A percentile compares a stretch with the other conserved stretches of the same genome.
Evolutionary conservation across 2,329 filamentous ascomycete genomes (phyloP).

Genomic region (Pezicula carpinea): DNA sequence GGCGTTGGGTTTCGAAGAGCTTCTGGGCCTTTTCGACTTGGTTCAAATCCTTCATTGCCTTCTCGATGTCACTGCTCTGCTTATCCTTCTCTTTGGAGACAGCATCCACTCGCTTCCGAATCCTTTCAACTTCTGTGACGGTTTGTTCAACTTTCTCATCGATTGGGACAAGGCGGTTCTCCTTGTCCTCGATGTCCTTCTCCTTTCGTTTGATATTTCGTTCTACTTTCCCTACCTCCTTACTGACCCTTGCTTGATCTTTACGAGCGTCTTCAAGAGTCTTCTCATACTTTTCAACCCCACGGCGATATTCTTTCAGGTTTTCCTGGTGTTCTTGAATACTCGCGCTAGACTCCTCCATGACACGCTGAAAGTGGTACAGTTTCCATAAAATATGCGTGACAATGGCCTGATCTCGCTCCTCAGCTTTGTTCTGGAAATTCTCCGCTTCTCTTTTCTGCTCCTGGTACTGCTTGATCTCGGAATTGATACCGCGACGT

Average conservation of each 20-base stretch:
- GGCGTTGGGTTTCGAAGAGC: slow-evolving; percentile 84
- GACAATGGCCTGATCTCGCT: slow-evolving; percentile 86
- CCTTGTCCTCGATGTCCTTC: slow-evolving; percentile 79
- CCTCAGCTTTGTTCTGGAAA: slow-evolving; percentile 84
- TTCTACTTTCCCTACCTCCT: slow-evolving; percentile 77
- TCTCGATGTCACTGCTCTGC: slow-evolving; percentile 63
- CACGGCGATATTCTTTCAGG: slow-evolving; percentile 84
- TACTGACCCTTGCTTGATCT: slow-evolving; percentile 73
- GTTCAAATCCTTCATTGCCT: slow-evolving; percentile 74
- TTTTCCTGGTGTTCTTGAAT: slow-evolving; percentile 95
- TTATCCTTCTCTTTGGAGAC: slow-evolving; percentile 73
- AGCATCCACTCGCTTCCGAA: slow-evolving; percentile 62
- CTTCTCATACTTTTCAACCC: slow-evolving; percentile 78
- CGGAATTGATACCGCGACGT: slow-evolving; percentile 90
- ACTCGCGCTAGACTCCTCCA: slow-evolving; percentile 84
- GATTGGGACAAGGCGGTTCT: slow-evolving; percentile 81
- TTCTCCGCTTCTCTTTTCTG: slow-evolving; percentile 95
- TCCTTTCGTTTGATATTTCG: slow-evolving; percentile 81
- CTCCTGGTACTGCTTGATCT: slow-evolving; percentile 96
- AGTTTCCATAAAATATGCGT: slow-evolving; percentile 96
- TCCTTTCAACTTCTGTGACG: slow-evolving; percentile 62
- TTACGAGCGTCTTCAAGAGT: slow-evolving; percentile 76
- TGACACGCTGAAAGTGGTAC: slow-evolving; percentile 88
- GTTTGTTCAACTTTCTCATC: slow-evolving; percentile 88
- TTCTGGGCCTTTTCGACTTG: slow-evolving; percentile 86